Percentiles rank a stretch among this genome's conserved stretches.
Evolutionary conservation across 148 eudicot genomes (phyloP).

Genomic region (Rhododendron molle): DNA sequence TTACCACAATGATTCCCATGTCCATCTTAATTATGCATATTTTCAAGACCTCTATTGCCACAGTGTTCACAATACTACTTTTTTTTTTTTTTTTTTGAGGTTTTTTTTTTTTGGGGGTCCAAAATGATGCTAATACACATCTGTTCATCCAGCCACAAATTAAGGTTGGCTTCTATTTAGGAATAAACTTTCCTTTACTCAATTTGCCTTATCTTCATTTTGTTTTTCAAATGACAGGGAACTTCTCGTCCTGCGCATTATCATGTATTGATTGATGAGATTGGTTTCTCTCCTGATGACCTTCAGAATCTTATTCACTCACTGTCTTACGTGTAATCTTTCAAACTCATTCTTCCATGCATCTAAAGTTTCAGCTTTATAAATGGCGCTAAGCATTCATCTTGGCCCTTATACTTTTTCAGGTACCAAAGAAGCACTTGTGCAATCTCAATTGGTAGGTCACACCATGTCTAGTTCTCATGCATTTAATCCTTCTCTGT

Average conservation of each 20-base stretch:
- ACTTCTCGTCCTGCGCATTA: slow-evolving; percentile 91
- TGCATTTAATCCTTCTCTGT: background rate
- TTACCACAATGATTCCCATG: background rate
- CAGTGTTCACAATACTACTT: background rate
- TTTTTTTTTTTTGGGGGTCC: background rate
- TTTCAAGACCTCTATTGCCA: background rate
- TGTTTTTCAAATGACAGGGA: slow-evolving; percentile 43
- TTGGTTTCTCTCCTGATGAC: slow-evolving; percentile 87
- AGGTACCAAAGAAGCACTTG: slow-evolving; percentile 85
- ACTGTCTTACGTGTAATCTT: slow-evolving; percentile 83
- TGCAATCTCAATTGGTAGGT: slow-evolving; percentile 76
- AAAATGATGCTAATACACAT: background rate
- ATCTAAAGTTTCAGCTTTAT: background rate
- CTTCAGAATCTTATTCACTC: slow-evolving; percentile 79
- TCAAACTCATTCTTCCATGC: background rate
- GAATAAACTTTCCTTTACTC: background rate
- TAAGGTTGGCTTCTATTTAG: background rate
- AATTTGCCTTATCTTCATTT: background rate
- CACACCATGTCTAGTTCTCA: background rate
- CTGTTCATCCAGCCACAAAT: background rate
- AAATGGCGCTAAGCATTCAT: background rate
- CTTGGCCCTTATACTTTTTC: slow-evolving; percentile 28
- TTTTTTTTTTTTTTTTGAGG: background rate
- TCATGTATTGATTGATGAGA: slow-evolving; percentile 93
- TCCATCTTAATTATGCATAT: background rate